These are phyloP conservation scores for Aspergillus sp. DNA, from an alignment of 2,329 filamentous ascomycete genomes.

Conservation along the genomic window DNA sequence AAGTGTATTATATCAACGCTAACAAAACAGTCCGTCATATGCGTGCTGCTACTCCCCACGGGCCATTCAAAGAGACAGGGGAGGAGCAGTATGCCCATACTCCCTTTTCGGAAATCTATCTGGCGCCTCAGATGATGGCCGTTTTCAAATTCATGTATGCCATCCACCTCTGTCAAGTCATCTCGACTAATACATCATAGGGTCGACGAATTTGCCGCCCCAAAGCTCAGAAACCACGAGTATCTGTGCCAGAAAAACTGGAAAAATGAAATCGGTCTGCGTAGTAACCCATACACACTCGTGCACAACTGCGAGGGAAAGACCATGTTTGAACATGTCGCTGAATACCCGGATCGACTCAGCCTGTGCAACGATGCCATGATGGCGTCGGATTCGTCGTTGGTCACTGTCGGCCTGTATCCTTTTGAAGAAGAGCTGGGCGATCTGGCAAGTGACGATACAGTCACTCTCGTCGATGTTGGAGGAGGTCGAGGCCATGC, in stretches of 20 bases:
- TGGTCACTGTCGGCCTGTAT: constrained; percentile 17
- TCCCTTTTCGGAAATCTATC: constrained; percentile 12
- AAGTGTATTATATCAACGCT: background rate
- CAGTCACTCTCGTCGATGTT: constrained; percentile 16
- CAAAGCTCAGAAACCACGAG: constrained; percentile 8
- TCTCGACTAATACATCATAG: no score
- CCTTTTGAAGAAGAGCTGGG: constrained; percentile 11
- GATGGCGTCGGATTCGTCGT: constrained; percentile 9
- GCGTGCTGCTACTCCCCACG: constrained; percentile 11
- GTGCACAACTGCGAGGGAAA: constrained; percentile 12
- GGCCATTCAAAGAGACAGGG: constrained; percentile 13
- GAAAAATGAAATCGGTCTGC: constrained; percentile 8
- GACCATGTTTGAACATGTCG: constrained; percentile 14
- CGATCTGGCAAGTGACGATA: constrained; percentile 3
- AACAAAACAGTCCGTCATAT: constrained; percentile 12
- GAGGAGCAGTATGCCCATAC: constrained; percentile 16
- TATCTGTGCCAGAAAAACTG: constrained; percentile 12
- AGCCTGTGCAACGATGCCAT: constrained; percentile 13
- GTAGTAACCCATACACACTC: constrained; percentile 12
- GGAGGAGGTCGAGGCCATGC: constrained; percentile 16
- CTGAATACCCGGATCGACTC: constrained; percentile 5
- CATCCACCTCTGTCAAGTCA: background rate
- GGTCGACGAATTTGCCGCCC: no score
- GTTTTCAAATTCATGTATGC: constrained; percentile 10
- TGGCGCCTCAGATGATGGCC: constrained; percentile 9